Evolutionary conservation across 352 stramenopile genomes (phyloP).

Genomic region (Elongisporangium anandrum): DNA sequence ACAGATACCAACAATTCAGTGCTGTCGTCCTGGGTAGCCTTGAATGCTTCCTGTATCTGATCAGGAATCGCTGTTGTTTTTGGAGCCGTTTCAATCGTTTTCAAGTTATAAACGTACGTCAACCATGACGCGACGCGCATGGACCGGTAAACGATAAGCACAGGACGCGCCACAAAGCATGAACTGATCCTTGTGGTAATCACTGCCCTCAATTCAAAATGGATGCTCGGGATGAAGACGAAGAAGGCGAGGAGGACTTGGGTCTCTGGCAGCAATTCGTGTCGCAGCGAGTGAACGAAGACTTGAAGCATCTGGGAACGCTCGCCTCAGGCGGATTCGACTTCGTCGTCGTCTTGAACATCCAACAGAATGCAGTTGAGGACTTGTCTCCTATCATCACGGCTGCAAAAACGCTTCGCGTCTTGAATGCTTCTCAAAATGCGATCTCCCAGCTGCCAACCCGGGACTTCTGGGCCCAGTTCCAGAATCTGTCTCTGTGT

Average conservation of each 20-base stretch:
- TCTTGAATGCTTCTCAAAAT: slow-evolving; percentile 63
- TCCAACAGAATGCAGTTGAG: slow-evolving; percentile 54
- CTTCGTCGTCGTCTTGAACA: slow-evolving; percentile 49
- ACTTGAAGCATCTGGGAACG: slow-evolving; percentile 19
- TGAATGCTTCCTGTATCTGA: too few species aligned
- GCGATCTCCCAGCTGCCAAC: slow-evolving; percentile 39
- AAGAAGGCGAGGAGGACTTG: slow-evolving; percentile 10
- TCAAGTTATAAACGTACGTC: not conserved
- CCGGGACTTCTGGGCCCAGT: slow-evolving; percentile 45
- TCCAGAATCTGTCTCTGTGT: slow-evolving; percentile 37
- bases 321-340: slow-evolving; percentile 40
- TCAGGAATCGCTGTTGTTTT: not conserved
- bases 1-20: not conserved
- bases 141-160: too few species aligned
- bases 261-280: slow-evolving; percentile 45
- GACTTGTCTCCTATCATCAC: slow-evolving; percentile 47
- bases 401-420: slow-evolving; percentile 33
- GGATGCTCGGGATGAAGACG: not conserved
- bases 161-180: not conserved
- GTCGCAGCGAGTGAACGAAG: slow-evolving; percentile 46
- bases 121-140: not conserved
- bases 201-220: not conserved
- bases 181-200: not conserved
- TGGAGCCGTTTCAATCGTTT: not conserved
- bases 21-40: too few species aligned